Percentiles rank a stretch among this genome's conserved stretches.
Conservation (phyloP, 83 land plant species). For the Picea engelmannii region DNA sequence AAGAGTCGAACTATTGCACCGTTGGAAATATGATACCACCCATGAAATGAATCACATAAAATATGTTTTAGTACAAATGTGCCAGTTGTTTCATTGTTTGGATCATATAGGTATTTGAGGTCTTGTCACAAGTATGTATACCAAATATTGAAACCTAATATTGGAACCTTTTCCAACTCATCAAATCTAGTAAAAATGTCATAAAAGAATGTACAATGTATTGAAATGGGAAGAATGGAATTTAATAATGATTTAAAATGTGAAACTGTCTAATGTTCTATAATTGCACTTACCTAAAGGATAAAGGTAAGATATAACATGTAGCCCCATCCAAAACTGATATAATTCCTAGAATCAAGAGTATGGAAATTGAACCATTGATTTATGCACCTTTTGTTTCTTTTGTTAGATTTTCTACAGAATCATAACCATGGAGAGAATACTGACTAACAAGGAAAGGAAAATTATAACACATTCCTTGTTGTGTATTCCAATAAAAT, state of each 20-base stretch:
- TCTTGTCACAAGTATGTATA: slow-evolving; percentile 29
- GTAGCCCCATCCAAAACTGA: slow-evolving; percentile 87
- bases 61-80: slow-evolving; percentile 86
- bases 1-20: slow-evolving; percentile 75
- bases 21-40: slow-evolving; percentile 63
- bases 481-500: slow-evolving; percentile 63
- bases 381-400: slow-evolving; percentile 91
- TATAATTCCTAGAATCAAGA: slow-evolving; percentile 81
- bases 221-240: background rate
- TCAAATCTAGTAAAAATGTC: background rate
- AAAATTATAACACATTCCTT: slow-evolving; percentile 54
- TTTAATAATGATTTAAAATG: background rate
- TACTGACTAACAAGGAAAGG: slow-evolving; percentile 86
- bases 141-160: too few species aligned
- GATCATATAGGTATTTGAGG: slow-evolving; percentile 62
- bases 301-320: slow-evolving; percentile 84
- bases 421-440: slow-evolving; percentile 89
- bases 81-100: slow-evolving; percentile 87
- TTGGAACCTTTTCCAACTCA: background rate
- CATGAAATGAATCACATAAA: slow-evolving; percentile 89
- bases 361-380: slow-evolving; percentile 61
- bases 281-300: slow-evolving; percentile 63
- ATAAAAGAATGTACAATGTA: background rate
- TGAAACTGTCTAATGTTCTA: background rate
- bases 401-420: slow-evolving; percentile 91